Evolutionary conservation across 306 rosid species (phyloP).

Genomic region (Casuarina equisetifolia): DNA sequence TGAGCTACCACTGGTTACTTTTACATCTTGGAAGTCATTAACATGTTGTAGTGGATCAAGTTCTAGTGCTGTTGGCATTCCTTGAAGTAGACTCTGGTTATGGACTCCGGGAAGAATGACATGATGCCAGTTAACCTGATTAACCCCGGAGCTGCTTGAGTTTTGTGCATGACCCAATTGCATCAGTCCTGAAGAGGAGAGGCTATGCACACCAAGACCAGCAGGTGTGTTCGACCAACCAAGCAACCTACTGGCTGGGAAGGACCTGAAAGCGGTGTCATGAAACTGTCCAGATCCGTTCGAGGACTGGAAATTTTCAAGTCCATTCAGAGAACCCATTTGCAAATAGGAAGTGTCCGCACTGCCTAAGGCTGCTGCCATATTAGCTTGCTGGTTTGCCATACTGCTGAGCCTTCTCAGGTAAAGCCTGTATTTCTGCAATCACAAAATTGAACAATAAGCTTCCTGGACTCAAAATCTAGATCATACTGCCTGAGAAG

Average conservation of each 20-base stretch:
- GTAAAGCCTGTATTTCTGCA: constrained; percentile 95
- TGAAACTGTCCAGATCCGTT: constrained; percentile 63
- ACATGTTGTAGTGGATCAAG: constrained; percentile 51
- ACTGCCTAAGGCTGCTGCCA: constrained; percentile 79
- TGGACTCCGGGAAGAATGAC: constrained; percentile 49
- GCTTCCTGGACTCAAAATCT: constrained; percentile 14
- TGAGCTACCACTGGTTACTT: constrained; percentile 29
- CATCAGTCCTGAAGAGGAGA: constrained; percentile 62
- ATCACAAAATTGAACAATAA: constrained; percentile 26
- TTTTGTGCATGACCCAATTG: constrained; percentile 61
- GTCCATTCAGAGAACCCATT: constrained; percentile 56
- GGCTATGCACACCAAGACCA: constrained; percentile 55
- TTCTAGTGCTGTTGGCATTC: constrained; percentile 52
- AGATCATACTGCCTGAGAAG: constrained; percentile 20
- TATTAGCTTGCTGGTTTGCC: constrained; percentile 88
- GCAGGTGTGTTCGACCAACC: constrained; percentile 76
- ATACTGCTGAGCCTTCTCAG: constrained; percentile 81
- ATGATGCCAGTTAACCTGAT: constrained; percentile 50
- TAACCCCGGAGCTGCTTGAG: constrained; percentile 38
- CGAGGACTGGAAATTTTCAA: constrained; percentile 52
- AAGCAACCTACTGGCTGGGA: constrained; percentile 62
- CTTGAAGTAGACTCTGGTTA: constrained; percentile 46
- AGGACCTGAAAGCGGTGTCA: constrained; percentile 54
- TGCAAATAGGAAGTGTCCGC: constrained; percentile 74
- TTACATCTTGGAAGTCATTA: constrained; percentile 49